Base-by-base conservation (phyloP, 805 yeast genomes). In the Candida maltosa region DNA sequence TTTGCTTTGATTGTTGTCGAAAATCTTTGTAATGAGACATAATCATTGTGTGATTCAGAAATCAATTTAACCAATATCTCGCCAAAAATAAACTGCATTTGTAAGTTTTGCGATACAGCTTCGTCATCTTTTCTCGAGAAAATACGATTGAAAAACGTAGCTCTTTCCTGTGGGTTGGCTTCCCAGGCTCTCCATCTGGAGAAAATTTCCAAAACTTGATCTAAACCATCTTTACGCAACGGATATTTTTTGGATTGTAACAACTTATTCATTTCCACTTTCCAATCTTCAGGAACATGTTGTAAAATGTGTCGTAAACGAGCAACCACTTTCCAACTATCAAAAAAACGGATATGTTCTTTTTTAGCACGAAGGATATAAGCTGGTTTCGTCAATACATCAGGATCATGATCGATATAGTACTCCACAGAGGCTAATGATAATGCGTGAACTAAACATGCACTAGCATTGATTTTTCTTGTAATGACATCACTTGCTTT, bases 131-230 rank as follows among this genome's bases (percentile, higher is more conserved):
- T 28, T 12, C 28, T 31, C 14, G 24, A 20, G 28, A 47, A 51
- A 6, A 49, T 34, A 5, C 31, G 16, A 16, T 48, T 46, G 24
- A 54, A 48, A 41, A 53, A 49, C 10, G 31, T 28, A 24, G 38
- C 38, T 31, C 60, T 39, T 38, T 52, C 51, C 7, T 34, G 34
- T 11, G 41, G 40, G 21, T 78, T 69, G 29, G 84, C 81, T 48
- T 91, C 98, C 97, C 97, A 89, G 40, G 79, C 78, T 65, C 97
- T 76, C 97, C 97, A 93, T 10, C 71, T 65, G 0, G 80, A 66
- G 48, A 88, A 87, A 1, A 79, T 68, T 3, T 69, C 60, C 16
- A 77, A 55, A 2, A 86, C 84, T 11, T 70, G 70, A 6, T 65
- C 61, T 39, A 69, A 65, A 0, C 88, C 88, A 41, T 69, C 61